A percentile compares a stretch with the other conserved stretches of the same genome.
Evolutionary conservation across 208 protist genomes (phyloP).

Genomic region (Acanthamoeba healyi): DNA sequence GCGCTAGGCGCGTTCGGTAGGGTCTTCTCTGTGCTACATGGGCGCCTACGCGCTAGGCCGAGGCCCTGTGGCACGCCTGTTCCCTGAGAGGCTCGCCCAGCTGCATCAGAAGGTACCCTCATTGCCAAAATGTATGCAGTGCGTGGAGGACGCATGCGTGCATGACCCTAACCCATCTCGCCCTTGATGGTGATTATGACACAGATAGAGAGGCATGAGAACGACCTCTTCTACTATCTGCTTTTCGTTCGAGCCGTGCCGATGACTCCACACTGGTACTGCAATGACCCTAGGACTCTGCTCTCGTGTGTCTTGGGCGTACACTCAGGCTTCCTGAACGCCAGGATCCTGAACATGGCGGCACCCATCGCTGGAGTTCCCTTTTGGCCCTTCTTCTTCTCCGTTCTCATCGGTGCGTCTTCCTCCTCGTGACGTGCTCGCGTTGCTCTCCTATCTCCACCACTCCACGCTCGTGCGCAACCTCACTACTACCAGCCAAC

Average conservation of each 20-base stretch:
- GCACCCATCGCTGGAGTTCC: conserved; percentile 20
- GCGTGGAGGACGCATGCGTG: background rate
- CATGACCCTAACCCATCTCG: too few relatives aligned
- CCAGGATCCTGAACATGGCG: conserved; percentile 34
- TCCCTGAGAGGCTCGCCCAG: background rate
- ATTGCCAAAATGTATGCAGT: background rate
- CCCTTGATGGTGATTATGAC: too few relatives aligned
- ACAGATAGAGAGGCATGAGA: background rate
- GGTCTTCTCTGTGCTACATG: conserved; percentile 32
- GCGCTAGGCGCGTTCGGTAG: background rate
- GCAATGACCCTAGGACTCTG: too few relatives aligned
- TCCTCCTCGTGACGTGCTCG: background rate
- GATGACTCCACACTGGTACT: conserved; percentile 30
- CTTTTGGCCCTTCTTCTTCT: conserved; percentile 62
- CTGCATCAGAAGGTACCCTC: conserved; percentile 7
- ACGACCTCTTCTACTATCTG: conserved; percentile 34
- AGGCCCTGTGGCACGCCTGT: background rate
- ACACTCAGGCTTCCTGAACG: background rate
- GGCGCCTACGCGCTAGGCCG: conserved; percentile 17
- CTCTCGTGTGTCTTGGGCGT: too few relatives aligned
- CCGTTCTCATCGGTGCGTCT: background rate
- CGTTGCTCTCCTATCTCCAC: background rate
- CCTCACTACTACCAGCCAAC: too few relatives aligned
- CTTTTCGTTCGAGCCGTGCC: conserved; percentile 23
- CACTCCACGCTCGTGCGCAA: too few relatives aligned